Percentiles rank a stretch among this genome's conserved stretches.
Conservation (phyloP, 1,284 basidiomycete species). For the Ustilago esculenta region DNA sequence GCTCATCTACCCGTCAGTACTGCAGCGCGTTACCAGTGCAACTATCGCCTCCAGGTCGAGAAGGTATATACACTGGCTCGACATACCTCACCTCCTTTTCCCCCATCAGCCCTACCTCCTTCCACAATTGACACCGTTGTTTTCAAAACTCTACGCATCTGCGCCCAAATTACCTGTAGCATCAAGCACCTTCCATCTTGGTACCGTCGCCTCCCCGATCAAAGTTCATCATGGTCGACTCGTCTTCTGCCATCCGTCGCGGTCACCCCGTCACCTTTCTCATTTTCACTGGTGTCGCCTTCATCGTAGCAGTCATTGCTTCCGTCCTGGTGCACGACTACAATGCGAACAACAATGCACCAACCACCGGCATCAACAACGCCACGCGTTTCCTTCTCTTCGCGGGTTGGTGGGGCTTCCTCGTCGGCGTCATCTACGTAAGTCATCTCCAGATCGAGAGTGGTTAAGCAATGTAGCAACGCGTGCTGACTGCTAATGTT, state of each 20-base stretch:
- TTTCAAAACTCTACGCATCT: background rate
- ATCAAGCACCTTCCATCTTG: background rate
- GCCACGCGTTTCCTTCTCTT: constrained; percentile 62
- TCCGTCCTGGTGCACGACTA: constrained; percentile 58
- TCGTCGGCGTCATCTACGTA: constrained; percentile 59
- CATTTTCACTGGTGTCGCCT: constrained; percentile 54
- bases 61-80: constrained; percentile 8
- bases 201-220: background rate
- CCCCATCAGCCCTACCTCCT: background rate
- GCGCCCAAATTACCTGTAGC: background rate
- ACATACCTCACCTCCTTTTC: no score
- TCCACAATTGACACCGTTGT: constrained; percentile 1
- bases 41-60: background rate
- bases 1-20: background rate
- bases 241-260: constrained; percentile 49
- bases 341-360: constrained; percentile 56
- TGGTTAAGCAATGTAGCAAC: background rate
- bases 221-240: constrained; percentile 46
- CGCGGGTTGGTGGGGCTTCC: constrained; percentile 64
- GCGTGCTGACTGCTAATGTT: constrained; percentile 5
- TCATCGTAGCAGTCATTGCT: constrained; percentile 63
- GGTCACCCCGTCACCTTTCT: constrained; percentile 64
- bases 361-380: constrained; percentile 38
- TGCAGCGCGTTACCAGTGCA: background rate
- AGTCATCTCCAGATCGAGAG: constrained; percentile 23